Percentiles rank a stretch among this genome's conserved stretches.
Evolutionary conservation across 768 basidiomycete genomes (phyloP).

Genomic region (Suillus fuscotomentosus): DNA sequence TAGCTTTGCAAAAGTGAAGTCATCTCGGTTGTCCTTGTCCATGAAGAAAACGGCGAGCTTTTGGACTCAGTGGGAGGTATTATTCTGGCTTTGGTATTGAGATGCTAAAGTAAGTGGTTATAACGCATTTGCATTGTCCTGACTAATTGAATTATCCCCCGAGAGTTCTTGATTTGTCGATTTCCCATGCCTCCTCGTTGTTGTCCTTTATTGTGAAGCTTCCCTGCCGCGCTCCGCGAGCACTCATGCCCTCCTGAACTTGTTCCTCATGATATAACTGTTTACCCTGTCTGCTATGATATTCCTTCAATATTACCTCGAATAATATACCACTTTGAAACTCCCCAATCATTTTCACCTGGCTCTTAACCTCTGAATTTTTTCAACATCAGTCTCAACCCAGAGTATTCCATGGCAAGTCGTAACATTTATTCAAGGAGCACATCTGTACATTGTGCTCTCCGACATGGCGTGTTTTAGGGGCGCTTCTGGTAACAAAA

Average conservation of each 20-base stretch:
- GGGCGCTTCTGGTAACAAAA: conserved; percentile 17
- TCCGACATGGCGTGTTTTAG: conserved; percentile 12
- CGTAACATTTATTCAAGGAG: neutral
- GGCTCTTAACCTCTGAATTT: neutral
- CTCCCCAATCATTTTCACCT: neutral
- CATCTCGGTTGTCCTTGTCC: conserved; percentile 72
- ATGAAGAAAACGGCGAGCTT: conserved; percentile 23
- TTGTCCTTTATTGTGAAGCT: neutral
- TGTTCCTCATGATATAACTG: neutral
- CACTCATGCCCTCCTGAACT: neutral
- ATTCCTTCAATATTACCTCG: neutral
- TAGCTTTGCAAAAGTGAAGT: conserved; percentile 90
- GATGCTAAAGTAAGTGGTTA: no score
- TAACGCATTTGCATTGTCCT: no score
- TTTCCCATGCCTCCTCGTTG: no score
- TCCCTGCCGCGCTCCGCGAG: neutral
- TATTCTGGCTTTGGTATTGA: no score
- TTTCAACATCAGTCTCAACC: neutral
- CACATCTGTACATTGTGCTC: conserved; percentile 18
- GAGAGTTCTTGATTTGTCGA: no score
- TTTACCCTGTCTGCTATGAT: neutral
- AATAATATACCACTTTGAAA: neutral
- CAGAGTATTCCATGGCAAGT: no score
- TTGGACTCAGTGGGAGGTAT: no score
- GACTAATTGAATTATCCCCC: no score